Evolutionary conservation across 768 basidiomycete genomes (phyloP).

Genomic region (Mycena leptocephala): DNA sequence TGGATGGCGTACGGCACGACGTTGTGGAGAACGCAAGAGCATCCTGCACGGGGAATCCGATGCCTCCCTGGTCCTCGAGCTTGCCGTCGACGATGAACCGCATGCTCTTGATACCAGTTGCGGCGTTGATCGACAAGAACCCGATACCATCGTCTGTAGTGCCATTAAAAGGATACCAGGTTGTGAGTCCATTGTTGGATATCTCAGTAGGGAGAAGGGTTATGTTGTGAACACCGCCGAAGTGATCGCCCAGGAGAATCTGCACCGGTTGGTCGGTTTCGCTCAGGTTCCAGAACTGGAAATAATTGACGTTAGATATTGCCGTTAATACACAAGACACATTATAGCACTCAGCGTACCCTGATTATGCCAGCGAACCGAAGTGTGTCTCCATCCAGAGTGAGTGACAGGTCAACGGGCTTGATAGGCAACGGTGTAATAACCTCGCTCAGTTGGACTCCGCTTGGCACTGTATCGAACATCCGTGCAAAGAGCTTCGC

Average conservation of each 20-base stretch:
- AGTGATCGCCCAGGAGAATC: constrained; percentile 8
- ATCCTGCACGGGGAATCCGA: constrained; percentile 18
- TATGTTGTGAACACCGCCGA: not conserved
- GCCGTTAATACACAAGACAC: too few species aligned
- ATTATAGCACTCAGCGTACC: too few species aligned
- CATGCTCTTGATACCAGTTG: constrained; percentile 4
- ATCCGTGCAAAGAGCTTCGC: constrained; percentile 12
- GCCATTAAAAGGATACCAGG: constrained; percentile 5
- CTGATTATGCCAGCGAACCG: constrained; percentile 8
- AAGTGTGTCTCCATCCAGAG: constrained; percentile 7
- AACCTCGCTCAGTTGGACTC: constrained; percentile 16
- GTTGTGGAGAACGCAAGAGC: constrained; percentile 7
- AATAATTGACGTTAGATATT: not conserved
- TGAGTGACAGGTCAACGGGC: constrained; percentile 5
- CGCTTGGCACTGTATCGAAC: constrained; percentile 20
- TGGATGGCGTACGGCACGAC: constrained; percentile 14
- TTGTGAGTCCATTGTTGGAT: not conserved
- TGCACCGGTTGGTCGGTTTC: not conserved
- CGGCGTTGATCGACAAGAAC: not conserved
- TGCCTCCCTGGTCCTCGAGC: constrained; percentile 19
- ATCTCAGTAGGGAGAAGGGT: constrained; percentile 8
- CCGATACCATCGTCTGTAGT: not conserved
- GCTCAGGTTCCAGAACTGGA: constrained; percentile 17
- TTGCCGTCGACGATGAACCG: constrained; percentile 20
- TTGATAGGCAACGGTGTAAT: constrained; percentile 19